Conservation (phyloP, 1,284 basidiomycete species). For the Ceratobasidium sp. region DNA sequence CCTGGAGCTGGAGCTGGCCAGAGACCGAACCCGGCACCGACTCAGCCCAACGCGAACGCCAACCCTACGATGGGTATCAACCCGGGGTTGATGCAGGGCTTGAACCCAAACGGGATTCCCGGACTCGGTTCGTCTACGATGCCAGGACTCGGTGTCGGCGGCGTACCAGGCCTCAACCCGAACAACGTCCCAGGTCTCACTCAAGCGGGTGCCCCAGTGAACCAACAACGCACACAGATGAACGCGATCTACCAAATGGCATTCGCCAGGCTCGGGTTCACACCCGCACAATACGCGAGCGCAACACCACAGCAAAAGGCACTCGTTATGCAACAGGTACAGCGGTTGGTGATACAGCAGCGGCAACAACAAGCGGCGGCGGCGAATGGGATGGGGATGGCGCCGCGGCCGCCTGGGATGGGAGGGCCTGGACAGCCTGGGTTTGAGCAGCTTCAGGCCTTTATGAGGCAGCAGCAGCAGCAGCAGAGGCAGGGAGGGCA, state of each 20-base stretch:
- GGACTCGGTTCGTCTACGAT: not conserved
- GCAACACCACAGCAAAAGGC: slow-evolving; percentile 13
- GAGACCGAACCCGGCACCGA: slow-evolving; percentile 25
- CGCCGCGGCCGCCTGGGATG: slow-evolving; percentile 11
- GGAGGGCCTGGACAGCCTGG: slow-evolving; percentile 4
- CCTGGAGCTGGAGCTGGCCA: slow-evolving; percentile 1
- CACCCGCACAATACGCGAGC: slow-evolving; percentile 20
- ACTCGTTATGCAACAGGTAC: not conserved
- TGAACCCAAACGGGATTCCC: slow-evolving; percentile 7
- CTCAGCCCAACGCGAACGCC: not conserved
- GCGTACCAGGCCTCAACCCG: slow-evolving; percentile 1
- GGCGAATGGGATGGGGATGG: slow-evolving; percentile 7
- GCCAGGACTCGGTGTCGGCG: not conserved
- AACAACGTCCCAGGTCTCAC: not conserved
- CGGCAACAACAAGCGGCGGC: slow-evolving; percentile 18
- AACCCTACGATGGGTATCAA: slow-evolving; percentile 14
- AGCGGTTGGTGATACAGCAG: slow-evolving; percentile 17
- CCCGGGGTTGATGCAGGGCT: slow-evolving; percentile 25
- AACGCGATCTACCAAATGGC: slow-evolving; percentile 16
- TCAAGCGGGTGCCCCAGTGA: not conserved
- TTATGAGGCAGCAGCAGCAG: slow-evolving; percentile 41
- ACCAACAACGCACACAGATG: not conserved
- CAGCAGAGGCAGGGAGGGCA: slow-evolving; percentile 21
- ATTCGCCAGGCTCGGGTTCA: slow-evolving; percentile 22
- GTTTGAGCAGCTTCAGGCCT: slow-evolving; percentile 39